Evolutionary conservation across 441 rosid species (phyloP).

Genomic region (Metrosideros polymorpha): DNA sequence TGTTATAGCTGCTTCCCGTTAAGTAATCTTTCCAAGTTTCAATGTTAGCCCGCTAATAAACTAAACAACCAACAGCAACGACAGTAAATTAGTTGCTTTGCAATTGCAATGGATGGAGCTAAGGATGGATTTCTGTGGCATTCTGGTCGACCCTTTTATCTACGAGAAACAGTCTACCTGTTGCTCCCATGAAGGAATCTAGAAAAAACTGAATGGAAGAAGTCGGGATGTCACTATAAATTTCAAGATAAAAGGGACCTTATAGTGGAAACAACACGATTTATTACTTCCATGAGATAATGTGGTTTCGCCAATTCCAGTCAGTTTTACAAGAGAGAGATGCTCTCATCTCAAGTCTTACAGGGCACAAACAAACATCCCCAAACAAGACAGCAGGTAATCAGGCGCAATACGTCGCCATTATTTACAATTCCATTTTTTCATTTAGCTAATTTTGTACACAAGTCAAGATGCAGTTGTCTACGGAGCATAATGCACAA

Average conservation of each 20-base stretch:
- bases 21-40: background rate
- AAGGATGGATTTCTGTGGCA: background rate
- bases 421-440: background rate
- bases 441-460: background rate
- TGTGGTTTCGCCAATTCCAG: background rate
- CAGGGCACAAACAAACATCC: background rate
- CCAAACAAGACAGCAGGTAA: background rate
- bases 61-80: background rate
- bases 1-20: background rate
- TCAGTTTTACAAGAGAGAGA: background rate
- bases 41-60: background rate
- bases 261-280: background rate
- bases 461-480: background rate
- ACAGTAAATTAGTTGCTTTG: background rate
- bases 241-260: background rate
- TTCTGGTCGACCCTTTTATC: background rate
- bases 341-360: background rate
- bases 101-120: background rate
- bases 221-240: background rate
- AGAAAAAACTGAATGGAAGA: background rate
- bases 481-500: background rate
- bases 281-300: background rate
- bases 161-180: background rate
- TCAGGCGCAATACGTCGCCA: rapidly evolving
- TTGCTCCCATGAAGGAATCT: background rate